Percentiles rank a stretch among this genome's conserved stretches.
phyloP scores from a whole-genome alignment of 768 basidiomycete genomes.

The Leccinum fibrillosum region DNA sequence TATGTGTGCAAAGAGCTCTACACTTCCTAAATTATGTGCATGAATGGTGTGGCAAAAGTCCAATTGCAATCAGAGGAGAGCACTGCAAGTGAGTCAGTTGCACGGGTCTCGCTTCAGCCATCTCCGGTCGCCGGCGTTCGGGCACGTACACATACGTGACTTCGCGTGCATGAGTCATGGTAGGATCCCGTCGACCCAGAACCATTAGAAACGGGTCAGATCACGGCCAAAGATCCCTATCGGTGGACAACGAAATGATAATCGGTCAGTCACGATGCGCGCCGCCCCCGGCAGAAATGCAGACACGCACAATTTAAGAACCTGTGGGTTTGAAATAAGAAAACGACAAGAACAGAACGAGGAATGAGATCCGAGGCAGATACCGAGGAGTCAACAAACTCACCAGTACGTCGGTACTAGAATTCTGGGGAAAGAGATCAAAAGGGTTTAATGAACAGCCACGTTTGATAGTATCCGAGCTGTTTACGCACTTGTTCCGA shows the following conservation, averaged over 20 bases:
- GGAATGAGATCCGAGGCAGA: conserved; percentile 14
- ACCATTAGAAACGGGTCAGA: conserved; percentile 58
- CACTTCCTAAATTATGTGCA: conserved; percentile 2
- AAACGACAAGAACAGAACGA: not conserved
- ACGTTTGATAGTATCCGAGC: not conserved
- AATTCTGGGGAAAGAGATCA: conserved; percentile 39
- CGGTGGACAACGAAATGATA: not conserved
- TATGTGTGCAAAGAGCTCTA: not conserved
- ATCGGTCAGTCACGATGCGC: conserved; percentile 11
- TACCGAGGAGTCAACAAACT: conserved; percentile 21
- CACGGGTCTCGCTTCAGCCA: not conserved
- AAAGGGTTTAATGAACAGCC: conserved; percentile 7
- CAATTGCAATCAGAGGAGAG: not conserved
- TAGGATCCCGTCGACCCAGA: not conserved
- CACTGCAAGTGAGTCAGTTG: not conserved
- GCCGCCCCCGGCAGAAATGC: not conserved
- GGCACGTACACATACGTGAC: not conserved
- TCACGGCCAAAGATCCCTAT: conserved; percentile 76
- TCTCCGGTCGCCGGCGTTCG: not conserved
- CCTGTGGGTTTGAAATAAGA: conserved; percentile 33
- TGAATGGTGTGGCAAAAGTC: not conserved
- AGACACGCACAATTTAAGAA: conserved; percentile 60
- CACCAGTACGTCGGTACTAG: conserved; percentile 66
- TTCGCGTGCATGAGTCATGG: conserved; percentile 1
- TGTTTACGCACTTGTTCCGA: conserved; percentile 58